These are phyloP conservation scores for Neodidymelliopsis sp. DNA, from an alignment of 2,329 filamentous ascomycete genomes.

Conservation along the genomic window DNA sequence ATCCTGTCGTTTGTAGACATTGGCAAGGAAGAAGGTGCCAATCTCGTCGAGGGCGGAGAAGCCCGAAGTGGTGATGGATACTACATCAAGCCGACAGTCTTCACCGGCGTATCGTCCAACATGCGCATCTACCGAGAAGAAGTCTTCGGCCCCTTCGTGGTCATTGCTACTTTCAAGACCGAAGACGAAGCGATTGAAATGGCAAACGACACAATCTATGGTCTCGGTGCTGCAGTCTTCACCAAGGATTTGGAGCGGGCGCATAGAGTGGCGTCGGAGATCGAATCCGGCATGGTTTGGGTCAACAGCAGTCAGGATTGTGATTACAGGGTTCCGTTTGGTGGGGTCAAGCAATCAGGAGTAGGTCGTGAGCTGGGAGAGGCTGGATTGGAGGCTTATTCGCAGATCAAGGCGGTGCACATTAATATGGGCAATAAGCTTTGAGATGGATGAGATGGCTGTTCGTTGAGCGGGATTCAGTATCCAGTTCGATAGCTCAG, in stretches of 20 bases:
- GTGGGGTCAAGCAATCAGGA: slow-evolving; percentile 65
- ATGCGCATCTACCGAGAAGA: slow-evolving; percentile 18
- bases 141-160: slow-evolving; percentile 16
- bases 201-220: slow-evolving; percentile 17
- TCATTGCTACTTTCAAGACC: slow-evolving; percentile 13
- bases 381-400: slow-evolving; percentile 18
- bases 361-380: slow-evolving; percentile 64
- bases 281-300: slow-evolving; percentile 61
- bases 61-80: no score
- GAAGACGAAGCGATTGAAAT: slow-evolving; percentile 17
- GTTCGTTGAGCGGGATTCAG: no score
- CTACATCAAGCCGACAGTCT: slow-evolving; percentile 48
- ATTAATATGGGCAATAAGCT: slow-evolving; percentile 21
- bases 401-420: slow-evolving; percentile 22
- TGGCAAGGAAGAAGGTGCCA: slow-evolving; percentile 57
- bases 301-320: slow-evolving; percentile 57
- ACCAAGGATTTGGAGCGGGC: slow-evolving; percentile 52
- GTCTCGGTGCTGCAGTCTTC: slow-evolving; percentile 58
- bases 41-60: slow-evolving; percentile 58
- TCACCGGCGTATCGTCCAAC: slow-evolving; percentile 32
- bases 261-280: slow-evolving; percentile 51
- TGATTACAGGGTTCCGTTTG: slow-evolving; percentile 60
- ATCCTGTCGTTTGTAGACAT: slow-evolving; percentile 54
- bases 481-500: no score
- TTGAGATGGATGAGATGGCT: background rate